phyloP scores from a whole-genome alignment of 768 basidiomycete species.

The Cystoderma amianthinum region DNA sequence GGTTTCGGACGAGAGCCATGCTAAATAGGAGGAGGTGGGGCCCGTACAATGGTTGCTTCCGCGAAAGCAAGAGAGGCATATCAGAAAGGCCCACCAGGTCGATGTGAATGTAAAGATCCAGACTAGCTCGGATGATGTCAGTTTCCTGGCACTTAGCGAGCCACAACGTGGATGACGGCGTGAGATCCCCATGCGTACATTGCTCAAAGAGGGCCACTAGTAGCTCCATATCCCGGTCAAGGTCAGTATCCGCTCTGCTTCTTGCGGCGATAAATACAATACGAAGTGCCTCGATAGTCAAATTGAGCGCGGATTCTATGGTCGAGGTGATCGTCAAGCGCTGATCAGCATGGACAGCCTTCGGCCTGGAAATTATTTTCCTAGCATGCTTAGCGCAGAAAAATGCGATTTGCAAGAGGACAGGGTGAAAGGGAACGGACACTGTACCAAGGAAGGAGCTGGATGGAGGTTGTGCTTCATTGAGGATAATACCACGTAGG shows the following conservation, averaged over 20 bases:
- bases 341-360: conserved; percentile 51
- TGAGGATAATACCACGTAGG: conserved; percentile 60
- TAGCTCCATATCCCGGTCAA: conserved; percentile 78
- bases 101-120: conserved; percentile 63
- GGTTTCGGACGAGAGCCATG: conserved; percentile 72
- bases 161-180: conserved; percentile 69
- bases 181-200: conserved; percentile 63
- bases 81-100: conserved; percentile 70
- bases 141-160: conserved; percentile 74
- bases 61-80: conserved; percentile 49
- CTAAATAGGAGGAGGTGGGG: conserved; percentile 83
- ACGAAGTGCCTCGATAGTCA: conserved; percentile 64
- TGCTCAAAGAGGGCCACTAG: conserved; percentile 81
- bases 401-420: conserved; percentile 74
- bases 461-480: conserved; percentile 67
- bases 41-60: conserved; percentile 64
- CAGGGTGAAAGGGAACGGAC: conserved; percentile 69
- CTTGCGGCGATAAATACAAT: conserved; percentile 61
- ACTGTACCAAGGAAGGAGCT: conserved; percentile 63
- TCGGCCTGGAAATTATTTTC: conserved; percentile 38
- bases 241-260: conserved; percentile 47
- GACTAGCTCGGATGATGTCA: conserved; percentile 67
- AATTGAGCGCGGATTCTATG: conserved; percentile 52
- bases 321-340: conserved; percentile 52
- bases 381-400: conserved; percentile 66